These are phyloP conservation scores for Biancaea sappan DNA, from an alignment of 306 rosid genomes.

Conservation along the genomic window DNA sequence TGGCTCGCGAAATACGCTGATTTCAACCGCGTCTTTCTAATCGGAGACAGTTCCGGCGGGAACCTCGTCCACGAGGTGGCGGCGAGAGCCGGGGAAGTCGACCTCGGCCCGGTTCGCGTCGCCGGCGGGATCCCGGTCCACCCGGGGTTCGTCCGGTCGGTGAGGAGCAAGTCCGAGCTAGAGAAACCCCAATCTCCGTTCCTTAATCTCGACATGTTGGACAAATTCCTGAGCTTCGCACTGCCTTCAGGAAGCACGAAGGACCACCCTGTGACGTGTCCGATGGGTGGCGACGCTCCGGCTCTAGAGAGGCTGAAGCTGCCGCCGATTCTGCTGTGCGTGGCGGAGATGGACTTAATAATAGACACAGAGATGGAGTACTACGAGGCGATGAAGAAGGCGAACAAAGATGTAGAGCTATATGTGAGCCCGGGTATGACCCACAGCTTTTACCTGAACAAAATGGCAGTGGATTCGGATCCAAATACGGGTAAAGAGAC, in stretches of 20 bases:
- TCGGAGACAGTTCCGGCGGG: constrained; percentile 69
- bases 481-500: constrained; percentile 41
- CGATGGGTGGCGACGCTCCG: constrained; percentile 44
- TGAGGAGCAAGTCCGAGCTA: constrained; percentile 55
- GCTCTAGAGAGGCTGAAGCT: constrained; percentile 36
- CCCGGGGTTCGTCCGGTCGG: constrained; percentile 46
- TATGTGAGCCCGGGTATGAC: constrained; percentile 39
- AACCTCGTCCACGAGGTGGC: constrained; percentile 56
- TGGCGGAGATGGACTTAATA: constrained; percentile 52
- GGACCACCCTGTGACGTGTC: constrained; percentile 66
- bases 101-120: constrained; percentile 35
- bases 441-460: constrained; percentile 57
- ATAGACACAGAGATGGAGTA: constrained; percentile 55
- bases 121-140: constrained; percentile 60
- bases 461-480: constrained; percentile 43
- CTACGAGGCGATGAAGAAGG: constrained; percentile 60
- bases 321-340: constrained; percentile 53
- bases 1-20: constrained; percentile 39
- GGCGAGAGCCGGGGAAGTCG: constrained; percentile 41
- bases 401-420: constrained; percentile 51
- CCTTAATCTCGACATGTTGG: constrained; percentile 58
- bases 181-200: constrained; percentile 55
- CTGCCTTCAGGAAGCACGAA: constrained; percentile 48
- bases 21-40: constrained; percentile 55
- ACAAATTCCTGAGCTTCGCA: constrained; percentile 46